Percentiles rank a stretch among this genome's conserved stretches.
phyloP scores from a whole-genome alignment of 176 grass and related monocot genomes.

The Oryza glumipatula region DNA sequence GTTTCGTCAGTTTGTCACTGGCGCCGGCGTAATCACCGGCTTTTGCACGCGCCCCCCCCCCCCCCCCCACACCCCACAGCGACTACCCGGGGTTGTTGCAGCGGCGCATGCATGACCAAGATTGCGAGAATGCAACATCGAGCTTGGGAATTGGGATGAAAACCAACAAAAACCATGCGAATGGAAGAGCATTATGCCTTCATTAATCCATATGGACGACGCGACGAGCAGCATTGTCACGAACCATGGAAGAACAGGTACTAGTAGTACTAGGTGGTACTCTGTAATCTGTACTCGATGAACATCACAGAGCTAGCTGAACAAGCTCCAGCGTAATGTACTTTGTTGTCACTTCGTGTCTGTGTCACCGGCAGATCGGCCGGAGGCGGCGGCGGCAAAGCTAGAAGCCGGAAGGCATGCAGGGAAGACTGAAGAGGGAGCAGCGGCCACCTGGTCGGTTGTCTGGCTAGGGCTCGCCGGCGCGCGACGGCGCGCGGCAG shows the following conservation, averaged over 20 bases:
- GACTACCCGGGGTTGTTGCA: neutral
- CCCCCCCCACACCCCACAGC: too few relatives aligned
- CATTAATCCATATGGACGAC: neutral
- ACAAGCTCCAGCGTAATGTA: neutral
- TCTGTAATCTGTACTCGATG: neutral
- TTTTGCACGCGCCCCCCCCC: neutral
- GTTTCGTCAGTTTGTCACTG: neutral
- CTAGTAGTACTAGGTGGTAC: neutral
- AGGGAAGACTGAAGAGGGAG: neutral
- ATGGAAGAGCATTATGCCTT: neutral
- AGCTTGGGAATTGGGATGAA: neutral
- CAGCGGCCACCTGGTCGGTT: neutral
- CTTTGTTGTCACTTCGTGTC: constrained; percentile 19
- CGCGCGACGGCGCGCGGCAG: constrained; percentile 60
- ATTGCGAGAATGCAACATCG: neutral
- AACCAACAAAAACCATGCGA: neutral
- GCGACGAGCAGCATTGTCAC: neutral
- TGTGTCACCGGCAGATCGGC: neutral
- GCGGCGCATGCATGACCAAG: neutral
- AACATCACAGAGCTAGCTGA: neutral
- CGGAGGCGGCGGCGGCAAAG: neutral
- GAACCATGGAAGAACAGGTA: neutral
- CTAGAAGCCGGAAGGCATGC: neutral
- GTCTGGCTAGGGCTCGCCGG: constrained; percentile 39
- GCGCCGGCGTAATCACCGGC: neutral